Base-by-base conservation (phyloP, 139 green algal species). In the Chlorella sp. region DNA sequence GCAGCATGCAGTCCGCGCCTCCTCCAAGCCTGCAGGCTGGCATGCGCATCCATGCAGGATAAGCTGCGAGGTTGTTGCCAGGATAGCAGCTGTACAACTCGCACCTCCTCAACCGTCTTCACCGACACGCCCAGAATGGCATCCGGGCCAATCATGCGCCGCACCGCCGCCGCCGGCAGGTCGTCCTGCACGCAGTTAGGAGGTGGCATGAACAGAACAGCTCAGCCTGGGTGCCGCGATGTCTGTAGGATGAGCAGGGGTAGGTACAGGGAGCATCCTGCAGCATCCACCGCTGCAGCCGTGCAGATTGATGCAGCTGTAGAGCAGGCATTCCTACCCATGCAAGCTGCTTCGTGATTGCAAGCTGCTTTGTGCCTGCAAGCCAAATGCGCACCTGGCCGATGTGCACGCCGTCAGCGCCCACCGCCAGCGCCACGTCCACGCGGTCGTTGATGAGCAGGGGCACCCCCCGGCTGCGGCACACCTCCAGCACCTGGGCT, bases 371-470 rank as follows among this genome's bases (percentile, higher is more conserved):
- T n/a, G n/a, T n/a, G n/a, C n/a, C n/a, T n/a, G n/a, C n/a, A n/a
- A 54, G 44, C 43, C 28, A 16, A 20, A 32, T 32, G 46, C 41
- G 3, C 40, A 83, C 77, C 77, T 83, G 77, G 7, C 79, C 79
- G 6, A 76, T 46, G 67, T 84, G 79, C 79, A 84, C 79, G 43
- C 79, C 79, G n/a, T 84, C 79, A 7, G 79, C 79, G 7, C 79
- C 96, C 17, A 90, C 83, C 16, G 94, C 96, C 54, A 99, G 84
- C 20, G 95, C 95, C 38, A 99, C 92, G 70, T 99, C 96, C 1
- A 99, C 88, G 0, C 96, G 87, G 88, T 99, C 96, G 85, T 99
- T 99, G 80, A 99, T 93, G 43, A 99, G 89, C n/a, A 98, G 84
- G 1, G 92, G 91, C 20, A 98, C 91, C 34, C 93, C 91, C 6